Percentiles rank a stretch among this genome's conserved stretches.
Evolutionary conservation across 495 filamentous ascomycete species (phyloP).

Genomic region (Penicillium taxi): DNA sequence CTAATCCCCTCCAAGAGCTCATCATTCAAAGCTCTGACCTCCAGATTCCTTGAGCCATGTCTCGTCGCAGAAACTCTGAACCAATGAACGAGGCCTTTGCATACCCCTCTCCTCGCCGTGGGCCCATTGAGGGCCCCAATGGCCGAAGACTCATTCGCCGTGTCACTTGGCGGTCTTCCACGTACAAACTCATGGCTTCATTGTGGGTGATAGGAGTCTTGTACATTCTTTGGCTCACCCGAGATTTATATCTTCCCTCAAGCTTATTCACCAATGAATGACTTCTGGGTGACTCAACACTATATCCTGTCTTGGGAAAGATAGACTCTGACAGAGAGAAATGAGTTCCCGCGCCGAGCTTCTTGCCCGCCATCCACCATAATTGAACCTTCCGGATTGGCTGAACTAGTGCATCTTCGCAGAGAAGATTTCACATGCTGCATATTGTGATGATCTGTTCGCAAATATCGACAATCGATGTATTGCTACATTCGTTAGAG

Average conservation of each 20-base stretch:
- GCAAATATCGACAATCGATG: too few relatives aligned
- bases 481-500: too few relatives aligned
- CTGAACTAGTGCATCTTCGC: too few relatives aligned
- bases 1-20: constrained; percentile 5
- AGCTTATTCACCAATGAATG: constrained; percentile 4
- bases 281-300: too few relatives aligned
- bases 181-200: constrained; percentile 40
- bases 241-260: constrained; percentile 37
- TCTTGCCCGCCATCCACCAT: too few relatives aligned
- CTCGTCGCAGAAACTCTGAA: too few relatives aligned
- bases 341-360: too few relatives aligned
- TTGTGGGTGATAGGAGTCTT: constrained; percentile 38
- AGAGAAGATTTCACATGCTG: too few relatives aligned
- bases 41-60: neutral
- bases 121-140: constrained; percentile 38
- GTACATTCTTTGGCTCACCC: constrained; percentile 40
- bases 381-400: too few relatives aligned
- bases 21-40: constrained; percentile 8
- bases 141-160: constrained; percentile 37
- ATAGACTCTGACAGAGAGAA: too few relatives aligned
- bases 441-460: too few relatives aligned
- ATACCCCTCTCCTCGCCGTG: constrained; percentile 29
- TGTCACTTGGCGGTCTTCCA: constrained; percentile 43
- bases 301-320: too few relatives aligned
- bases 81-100: constrained; percentile 31